phyloP scores from a whole-genome alignment of 2,329 filamentous ascomycete genomes.

The Aspergillus hiratsukae region DNA sequence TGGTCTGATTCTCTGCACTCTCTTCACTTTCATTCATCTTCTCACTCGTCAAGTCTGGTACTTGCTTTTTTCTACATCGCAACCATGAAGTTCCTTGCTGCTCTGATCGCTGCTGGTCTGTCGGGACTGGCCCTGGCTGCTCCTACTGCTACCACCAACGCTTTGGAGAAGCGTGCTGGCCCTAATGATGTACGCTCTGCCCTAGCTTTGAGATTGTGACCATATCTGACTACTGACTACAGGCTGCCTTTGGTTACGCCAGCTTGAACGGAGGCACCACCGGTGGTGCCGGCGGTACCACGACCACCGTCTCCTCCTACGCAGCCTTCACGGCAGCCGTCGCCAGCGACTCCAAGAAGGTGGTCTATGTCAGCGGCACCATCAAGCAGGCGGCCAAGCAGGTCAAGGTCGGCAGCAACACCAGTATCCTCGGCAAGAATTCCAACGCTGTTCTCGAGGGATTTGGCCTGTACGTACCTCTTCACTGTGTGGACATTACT shows the following conservation, averaged over 20 bases:
- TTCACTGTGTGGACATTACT: too few relatives aligned
- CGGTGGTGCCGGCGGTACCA: conserved; percentile 52
- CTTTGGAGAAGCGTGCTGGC: conserved; percentile 23
- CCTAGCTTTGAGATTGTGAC: too few relatives aligned
- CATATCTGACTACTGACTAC: too few relatives aligned
- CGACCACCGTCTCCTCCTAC: conserved; percentile 52
- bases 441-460: conserved; percentile 52
- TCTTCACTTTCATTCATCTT: neutral
- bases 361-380: conserved; percentile 45
- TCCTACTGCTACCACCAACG: conserved; percentile 19
- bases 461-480: conserved; percentile 32
- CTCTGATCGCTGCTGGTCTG: conserved; percentile 4
- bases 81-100: neutral
- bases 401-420: conserved; percentile 48
- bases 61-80: neutral
- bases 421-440: conserved; percentile 50
- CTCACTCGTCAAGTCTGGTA: neutral
- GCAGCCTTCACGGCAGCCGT: conserved; percentile 49
- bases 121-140: conserved; percentile 22
- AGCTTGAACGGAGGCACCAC: conserved; percentile 50
- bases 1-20: neutral
- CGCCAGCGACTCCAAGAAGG: conserved; percentile 41
- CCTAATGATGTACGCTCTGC: conserved; percentile 15
- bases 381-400: conserved; percentile 43
- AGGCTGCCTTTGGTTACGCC: conserved; percentile 42